Percentiles rank a stretch among this genome's conserved stretches.
phyloP scores from a whole-genome alignment of 345 rosid species.

The Lepidium didymum region DNA sequence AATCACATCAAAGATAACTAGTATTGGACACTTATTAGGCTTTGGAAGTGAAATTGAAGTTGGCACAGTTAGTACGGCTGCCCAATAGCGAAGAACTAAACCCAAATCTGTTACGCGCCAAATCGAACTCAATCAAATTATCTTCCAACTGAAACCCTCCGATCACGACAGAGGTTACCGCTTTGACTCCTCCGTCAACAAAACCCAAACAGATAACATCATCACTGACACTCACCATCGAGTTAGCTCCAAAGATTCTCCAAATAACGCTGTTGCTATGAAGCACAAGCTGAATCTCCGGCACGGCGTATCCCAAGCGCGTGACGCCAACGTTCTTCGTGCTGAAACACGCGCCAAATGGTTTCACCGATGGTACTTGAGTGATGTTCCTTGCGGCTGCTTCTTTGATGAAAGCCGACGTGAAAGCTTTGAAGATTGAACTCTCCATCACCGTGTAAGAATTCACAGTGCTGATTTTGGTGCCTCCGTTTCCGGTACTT shows the following conservation, averaged over 20 bases:
- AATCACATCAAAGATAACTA: neutral
- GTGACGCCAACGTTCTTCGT: conserved; percentile 30
- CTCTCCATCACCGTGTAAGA: conserved; percentile 58
- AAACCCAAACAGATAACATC: conserved; percentile 57
- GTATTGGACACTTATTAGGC: too few relatives aligned
- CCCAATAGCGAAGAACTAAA: conserved; percentile 52
- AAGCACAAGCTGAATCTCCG: conserved; percentile 43
- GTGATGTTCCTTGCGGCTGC: conserved; percentile 40
- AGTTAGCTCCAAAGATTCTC: conserved; percentile 62
- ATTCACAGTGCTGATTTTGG: conserved; percentile 66
- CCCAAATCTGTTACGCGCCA: conserved; percentile 51
- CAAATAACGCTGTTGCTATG: conserved; percentile 42
- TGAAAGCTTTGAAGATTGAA: conserved; percentile 45
- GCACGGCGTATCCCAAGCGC: conserved; percentile 52
- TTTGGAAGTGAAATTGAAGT: conserved; percentile 58
- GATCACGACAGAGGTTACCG: conserved; percentile 51
- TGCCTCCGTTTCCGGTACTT: conserved; percentile 47
- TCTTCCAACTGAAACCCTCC: conserved; percentile 66
- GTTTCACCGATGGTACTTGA: conserved; percentile 38
- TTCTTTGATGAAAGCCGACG: conserved; percentile 30
- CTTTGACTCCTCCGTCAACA: conserved; percentile 57
- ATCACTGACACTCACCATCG: conserved; percentile 48
- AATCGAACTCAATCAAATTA: conserved; percentile 53
- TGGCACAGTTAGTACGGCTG: conserved; percentile 48
- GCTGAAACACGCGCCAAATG: conserved; percentile 58